phyloP scores from a whole-genome alignment of 352 stramenopile species.

The Globisporangium heterothallicum region DNA sequence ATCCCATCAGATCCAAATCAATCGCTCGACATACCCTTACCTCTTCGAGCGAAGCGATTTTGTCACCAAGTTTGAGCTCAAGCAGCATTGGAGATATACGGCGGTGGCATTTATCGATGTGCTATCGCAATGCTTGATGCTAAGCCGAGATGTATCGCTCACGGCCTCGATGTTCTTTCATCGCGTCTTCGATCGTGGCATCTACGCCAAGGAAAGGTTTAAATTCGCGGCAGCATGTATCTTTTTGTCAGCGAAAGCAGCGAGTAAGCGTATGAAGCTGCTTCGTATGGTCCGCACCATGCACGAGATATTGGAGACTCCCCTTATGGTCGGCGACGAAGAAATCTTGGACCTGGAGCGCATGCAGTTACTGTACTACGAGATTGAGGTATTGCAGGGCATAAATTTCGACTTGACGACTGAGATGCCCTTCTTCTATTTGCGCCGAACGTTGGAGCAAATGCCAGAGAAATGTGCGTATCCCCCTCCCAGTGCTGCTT shows the following conservation, averaged over 20 bases:
- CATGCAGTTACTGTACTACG: constrained; percentile 80
- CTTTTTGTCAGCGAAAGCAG: constrained; percentile 76
- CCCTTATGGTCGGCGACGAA: constrained; percentile 66
- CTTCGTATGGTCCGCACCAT: constrained; percentile 82
- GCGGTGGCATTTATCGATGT: constrained; percentile 79
- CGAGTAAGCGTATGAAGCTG: constrained; percentile 85
- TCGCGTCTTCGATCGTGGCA: constrained; percentile 71
- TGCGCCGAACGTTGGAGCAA: constrained; percentile 50
- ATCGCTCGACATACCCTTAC: constrained; percentile 68
- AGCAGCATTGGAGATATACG: constrained; percentile 82
- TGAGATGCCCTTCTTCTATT: constrained; percentile 71
- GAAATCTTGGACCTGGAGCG: constrained; percentile 84
- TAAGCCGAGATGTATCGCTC: constrained; percentile 64
- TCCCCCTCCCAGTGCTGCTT: neutral
- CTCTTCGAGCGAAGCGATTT: constrained; percentile 71
- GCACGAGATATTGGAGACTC: constrained; percentile 78
- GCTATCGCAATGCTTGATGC: constrained; percentile 53
- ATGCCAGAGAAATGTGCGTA: constrained; percentile 70
- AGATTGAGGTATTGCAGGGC: constrained; percentile 78
- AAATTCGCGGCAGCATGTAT: constrained; percentile 81
- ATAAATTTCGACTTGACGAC: constrained; percentile 79
- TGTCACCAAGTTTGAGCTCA: constrained; percentile 48
- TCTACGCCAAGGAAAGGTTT: constrained; percentile 73
- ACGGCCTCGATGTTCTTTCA: constrained; percentile 80
- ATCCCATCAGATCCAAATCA: constrained; percentile 45